Percentiles rank a stretch among this genome's conserved stretches.
Conservation (phyloP, 1,284 basidiomycete genomes). For the Ceratobasidium sp. region DNA sequence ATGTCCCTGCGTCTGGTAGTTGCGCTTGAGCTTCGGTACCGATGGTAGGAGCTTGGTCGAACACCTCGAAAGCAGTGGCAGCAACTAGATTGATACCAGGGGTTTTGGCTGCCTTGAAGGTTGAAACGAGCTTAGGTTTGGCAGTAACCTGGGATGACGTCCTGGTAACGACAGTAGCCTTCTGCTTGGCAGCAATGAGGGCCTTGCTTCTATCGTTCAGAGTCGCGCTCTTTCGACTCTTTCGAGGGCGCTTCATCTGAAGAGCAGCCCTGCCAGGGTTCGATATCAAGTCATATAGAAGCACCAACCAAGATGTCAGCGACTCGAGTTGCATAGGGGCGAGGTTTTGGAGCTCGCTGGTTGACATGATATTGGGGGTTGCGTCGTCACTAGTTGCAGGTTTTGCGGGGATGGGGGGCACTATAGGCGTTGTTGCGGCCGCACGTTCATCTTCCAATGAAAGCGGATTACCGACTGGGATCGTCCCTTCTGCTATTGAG, state of each 20-base stretch:
- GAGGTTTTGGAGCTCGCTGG: conserved; percentile 14
- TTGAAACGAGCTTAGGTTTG: no score
- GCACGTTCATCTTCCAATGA: not conserved
- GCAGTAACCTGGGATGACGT: no score
- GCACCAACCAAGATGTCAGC: conserved; percentile 11
- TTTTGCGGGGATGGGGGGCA: not conserved
- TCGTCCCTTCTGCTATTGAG: conserved; percentile 21
- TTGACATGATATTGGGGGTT: not conserved
- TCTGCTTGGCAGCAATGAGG: conserved; percentile 1
- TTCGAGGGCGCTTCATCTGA: not conserved
- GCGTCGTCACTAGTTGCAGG: not conserved
- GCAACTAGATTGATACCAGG: not conserved
- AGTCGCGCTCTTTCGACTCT: conserved; percentile 27
- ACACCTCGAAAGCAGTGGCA: no score
- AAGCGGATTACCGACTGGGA: conserved; percentile 7
- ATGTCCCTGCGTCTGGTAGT: no score
- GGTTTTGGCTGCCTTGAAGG: not conserved
- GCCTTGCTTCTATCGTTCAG: conserved; percentile 25
- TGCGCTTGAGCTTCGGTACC: no score
- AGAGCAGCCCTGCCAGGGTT: conserved; percentile 3
- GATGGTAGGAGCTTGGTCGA: no score
- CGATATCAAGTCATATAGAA: conserved; percentile 5
- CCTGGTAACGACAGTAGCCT: no score
- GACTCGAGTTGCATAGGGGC: conserved; percentile 27
- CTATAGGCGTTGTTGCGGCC: not conserved